Percentiles rank a stretch among this genome's conserved stretches.
Conservation (phyloP, 495 filamentous ascomycete species). For the Neurospora pannonica region DNA sequence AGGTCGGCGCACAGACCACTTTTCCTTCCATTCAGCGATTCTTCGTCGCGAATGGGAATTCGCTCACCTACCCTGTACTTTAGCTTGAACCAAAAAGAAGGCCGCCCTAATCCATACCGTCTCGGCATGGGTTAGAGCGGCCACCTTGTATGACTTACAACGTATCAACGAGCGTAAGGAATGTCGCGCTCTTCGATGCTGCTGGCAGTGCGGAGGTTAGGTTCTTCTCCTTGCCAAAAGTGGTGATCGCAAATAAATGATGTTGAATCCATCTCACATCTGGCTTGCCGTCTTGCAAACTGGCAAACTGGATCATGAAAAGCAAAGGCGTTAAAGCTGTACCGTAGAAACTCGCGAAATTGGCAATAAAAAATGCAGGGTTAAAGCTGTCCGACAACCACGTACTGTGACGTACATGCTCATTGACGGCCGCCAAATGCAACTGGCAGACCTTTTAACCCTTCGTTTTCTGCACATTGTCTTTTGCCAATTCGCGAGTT, state of each 20-base stretch:
- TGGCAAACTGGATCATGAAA: neutral
- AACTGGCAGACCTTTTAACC: neutral
- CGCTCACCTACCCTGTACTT: neutral
- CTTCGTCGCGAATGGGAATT: neutral
- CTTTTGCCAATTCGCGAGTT: neutral
- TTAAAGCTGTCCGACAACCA: too few species aligned
- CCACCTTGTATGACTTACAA: neutral
- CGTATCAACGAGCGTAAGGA: neutral
- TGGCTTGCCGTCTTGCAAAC: neutral
- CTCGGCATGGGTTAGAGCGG: neutral
- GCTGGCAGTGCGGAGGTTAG: neutral
- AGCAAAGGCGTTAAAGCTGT: too few species aligned
- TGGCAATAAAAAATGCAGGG: neutral
- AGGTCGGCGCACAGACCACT: neutral
- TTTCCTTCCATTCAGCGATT: neutral
- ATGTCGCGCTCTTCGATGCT: neutral
- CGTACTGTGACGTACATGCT: neutral
- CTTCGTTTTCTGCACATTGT: neutral
- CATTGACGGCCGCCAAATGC: neutral
- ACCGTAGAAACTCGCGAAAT: neutral
- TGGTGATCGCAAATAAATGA: neutral
- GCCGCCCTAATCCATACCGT: neutral
- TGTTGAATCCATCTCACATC: neutral
- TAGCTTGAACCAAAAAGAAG: neutral
- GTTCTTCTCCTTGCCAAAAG: neutral